Evolutionary conservation across 2,329 filamentous ascomycete genomes (phyloP), one percentile per base, ranked within the genome.

Genomic region (Aureobasidium sp.): DNA sequence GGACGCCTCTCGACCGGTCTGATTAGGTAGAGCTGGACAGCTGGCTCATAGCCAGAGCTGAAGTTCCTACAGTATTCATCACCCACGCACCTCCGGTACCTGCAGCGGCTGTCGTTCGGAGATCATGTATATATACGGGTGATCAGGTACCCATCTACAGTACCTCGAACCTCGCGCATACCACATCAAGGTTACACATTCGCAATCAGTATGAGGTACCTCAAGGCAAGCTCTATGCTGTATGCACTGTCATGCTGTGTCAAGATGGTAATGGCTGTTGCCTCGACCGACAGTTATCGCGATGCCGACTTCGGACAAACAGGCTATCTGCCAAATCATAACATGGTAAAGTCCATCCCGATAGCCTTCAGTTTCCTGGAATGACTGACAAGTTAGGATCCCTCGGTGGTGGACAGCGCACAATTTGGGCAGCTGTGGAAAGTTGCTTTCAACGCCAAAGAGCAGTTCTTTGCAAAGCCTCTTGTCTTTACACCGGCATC

Each of bases 291-390:
- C 48, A 55, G 54, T 20, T 66, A 66, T 31, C 58, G 65, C 10
- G 65, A 66, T 55, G 58, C 65, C 8, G 65, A 66, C 38, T 18
- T 51, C 27, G 51, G 29, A 51, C 65, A 66, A 51, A 63, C 51
- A 18, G 51, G 47, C 10, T 66, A 66, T 31, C 55, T 51, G 29
- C 58, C 62, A 27, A 55, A 55, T 25, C 53, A 55, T 27, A 55
- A 55, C 16, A 55, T 55, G 53, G 31, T 45, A 45, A n/a, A n/a
- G 23, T 8, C 33, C 7, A 36, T n/a, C n/a, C n/a, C 7, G 13
- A 8, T 36, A 8, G 33, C 42, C 42, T n/a, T n/a, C 42, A 2
- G 9, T 45, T 8, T 45, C 20, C 20, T 10, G n/a, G 20, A 45
- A n/a, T n/a, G 18, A n/a, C 42, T 45, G n/a, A 45, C 7, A 7